Evolutionary conservation across 148 eudicot species (phyloP).

Genomic region (Amaranthus hypochondriacus): DNA sequence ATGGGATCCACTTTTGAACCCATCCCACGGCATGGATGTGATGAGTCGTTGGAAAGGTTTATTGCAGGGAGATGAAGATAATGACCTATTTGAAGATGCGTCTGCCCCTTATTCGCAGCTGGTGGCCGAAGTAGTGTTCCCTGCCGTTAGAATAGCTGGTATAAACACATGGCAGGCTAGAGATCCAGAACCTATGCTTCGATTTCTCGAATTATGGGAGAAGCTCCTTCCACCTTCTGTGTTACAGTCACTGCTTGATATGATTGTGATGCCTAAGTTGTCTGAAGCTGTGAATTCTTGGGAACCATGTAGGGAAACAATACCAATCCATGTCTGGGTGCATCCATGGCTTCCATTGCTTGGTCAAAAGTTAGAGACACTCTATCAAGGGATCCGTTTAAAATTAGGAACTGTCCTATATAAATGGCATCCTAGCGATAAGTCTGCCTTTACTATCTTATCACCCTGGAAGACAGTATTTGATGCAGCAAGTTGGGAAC

Average conservation of each 20-base stretch:
- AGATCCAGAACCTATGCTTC: conserved; percentile 89
- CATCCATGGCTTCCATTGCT: conserved; percentile 91
- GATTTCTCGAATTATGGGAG: conserved; percentile 76
- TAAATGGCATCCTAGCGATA: conserved; percentile 91
- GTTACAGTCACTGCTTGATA: conserved; percentile 60
- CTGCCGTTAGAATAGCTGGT: conserved; percentile 81
- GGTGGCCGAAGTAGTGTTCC: conserved; percentile 80
- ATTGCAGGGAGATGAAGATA: conserved; percentile 60
- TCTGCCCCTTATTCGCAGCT: conserved; percentile 63
- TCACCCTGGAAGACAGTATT: conserved; percentile 87
- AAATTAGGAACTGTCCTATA: conserved; percentile 66
- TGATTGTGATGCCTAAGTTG: conserved; percentile 67
- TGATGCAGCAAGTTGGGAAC: conserved; percentile 81
- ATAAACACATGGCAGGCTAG: conserved; percentile 87
- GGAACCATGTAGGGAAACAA: conserved; percentile 82
- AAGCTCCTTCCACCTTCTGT: conserved; percentile 58
- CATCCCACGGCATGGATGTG: conserved; percentile 55
- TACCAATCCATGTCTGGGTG: conserved; percentile 83
- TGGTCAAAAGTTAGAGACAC: conserved; percentile 62
- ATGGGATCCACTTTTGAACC: conserved; percentile 83
- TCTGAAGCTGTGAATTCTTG: conserved; percentile 73
- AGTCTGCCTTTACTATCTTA: conserved; percentile 56
- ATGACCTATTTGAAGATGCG: conserved; percentile 39
- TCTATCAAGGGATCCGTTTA: conserved; percentile 53
- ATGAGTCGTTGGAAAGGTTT: conserved; percentile 61